Percentiles rank a stretch among this genome's conserved stretches.
phyloP scores from a whole-genome alignment of 306 rosid species.

The Crataegus laevigata region DNA sequence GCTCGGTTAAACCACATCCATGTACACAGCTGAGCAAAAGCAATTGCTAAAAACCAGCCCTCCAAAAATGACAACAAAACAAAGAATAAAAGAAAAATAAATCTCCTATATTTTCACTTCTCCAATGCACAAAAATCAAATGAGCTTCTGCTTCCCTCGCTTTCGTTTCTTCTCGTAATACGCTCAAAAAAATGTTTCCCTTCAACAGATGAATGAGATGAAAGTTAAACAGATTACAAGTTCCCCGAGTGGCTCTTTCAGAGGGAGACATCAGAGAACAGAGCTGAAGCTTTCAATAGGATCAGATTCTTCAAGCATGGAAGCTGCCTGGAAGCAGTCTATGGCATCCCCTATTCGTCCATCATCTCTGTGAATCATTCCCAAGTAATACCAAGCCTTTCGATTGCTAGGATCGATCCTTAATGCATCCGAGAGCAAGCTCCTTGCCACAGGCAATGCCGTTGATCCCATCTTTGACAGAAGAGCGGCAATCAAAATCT shows the following conservation, averaged over 20 bases:
- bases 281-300: conserved; percentile 76
- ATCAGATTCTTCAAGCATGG: conserved; percentile 86
- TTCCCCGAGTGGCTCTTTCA: not conserved
- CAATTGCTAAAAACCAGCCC: conserved; percentile 13
- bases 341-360: conserved; percentile 69
- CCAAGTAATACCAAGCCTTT: conserved; percentile 79
- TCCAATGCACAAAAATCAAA: conserved; percentile 17
- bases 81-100: not conserved
- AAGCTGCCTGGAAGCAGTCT: conserved; percentile 95
- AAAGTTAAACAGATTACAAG: not conserved
- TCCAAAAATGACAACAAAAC: not conserved
- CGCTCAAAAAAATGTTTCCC: conserved; percentile 4
- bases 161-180: conserved; percentile 16
- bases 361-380: conserved; percentile 64
- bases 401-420: conserved; percentile 76
- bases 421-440: conserved; percentile 71
- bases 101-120: conserved; percentile 9
- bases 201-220: conserved; percentile 3
- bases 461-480: conserved; percentile 45
- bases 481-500: conserved; percentile 44
- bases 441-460: conserved; percentile 60
- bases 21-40: conserved; percentile 46
- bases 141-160: not conserved
- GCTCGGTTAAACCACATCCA: conserved; percentile 24
- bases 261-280: conserved; percentile 28